A percentile compares a stretch with the other conserved stretches of the same genome.
These are phyloP conservation scores for Pseudogymnoascus sp. DNA, from an alignment of 2,329 filamentous ascomycete species.

Conservation along the genomic window DNA sequence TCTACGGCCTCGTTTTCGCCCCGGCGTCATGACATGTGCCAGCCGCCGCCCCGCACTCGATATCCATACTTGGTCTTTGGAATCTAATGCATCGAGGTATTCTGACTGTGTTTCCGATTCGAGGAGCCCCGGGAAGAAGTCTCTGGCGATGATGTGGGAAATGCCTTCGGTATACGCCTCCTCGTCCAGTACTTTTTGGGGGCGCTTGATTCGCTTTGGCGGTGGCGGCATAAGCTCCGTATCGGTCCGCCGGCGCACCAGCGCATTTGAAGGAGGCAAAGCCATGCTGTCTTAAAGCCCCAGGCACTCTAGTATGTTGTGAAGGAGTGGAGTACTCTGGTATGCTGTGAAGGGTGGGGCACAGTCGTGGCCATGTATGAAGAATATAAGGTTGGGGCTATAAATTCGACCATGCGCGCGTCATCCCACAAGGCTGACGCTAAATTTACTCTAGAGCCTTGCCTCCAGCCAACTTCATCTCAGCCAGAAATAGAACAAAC, in stretches of 20 bases:
- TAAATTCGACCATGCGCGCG: neutral
- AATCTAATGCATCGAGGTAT: conserved; percentile 84
- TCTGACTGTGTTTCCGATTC: conserved; percentile 84
- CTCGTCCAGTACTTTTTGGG: conserved; percentile 81
- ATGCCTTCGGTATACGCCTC: conserved; percentile 85
- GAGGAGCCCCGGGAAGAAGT: conserved; percentile 89
- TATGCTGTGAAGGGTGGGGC: neutral
- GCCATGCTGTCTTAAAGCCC: neutral
- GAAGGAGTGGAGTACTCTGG: neutral
- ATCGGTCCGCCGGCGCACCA: conserved; percentile 54
- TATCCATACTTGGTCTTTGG: conserved; percentile 79
- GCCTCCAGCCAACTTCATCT: neutral
- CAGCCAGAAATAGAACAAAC: neutral
- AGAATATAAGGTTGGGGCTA: neutral
- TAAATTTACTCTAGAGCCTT: conserved; percentile 8
- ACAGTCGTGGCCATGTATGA: neutral
- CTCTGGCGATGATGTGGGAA: conserved; percentile 88
- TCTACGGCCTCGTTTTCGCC: conserved; percentile 35
- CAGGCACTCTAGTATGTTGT: conserved; percentile 29
- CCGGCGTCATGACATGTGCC: conserved; percentile 73
- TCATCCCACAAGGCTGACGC: conserved; percentile 9
- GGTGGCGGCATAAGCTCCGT: conserved; percentile 80
- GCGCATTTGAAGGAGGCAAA: conserved; percentile 40
- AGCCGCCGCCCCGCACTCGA: conserved; percentile 65
- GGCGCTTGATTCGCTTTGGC: conserved; percentile 88